A percentile compares a stretch with the other conserved stretches of the same genome.
phyloP scores from a whole-genome alignment of 257 asterid genomes.

The Cynanchum wilfordii region DNA sequence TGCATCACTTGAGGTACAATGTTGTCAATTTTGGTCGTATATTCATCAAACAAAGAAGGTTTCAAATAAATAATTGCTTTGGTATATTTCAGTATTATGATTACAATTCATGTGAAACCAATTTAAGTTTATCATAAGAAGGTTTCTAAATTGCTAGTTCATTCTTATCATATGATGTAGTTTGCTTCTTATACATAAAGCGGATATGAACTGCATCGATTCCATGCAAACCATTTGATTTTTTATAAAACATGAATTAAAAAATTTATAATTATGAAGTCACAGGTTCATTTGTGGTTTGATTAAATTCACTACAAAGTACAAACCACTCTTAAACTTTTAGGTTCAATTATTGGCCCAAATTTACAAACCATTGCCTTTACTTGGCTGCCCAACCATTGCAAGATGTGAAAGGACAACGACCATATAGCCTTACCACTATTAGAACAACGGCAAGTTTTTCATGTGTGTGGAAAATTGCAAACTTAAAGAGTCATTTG shows the following conservation, averaged over 20 bases:
- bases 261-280: too few relatives aligned
- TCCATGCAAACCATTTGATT: too few relatives aligned
- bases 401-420: neutral
- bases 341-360: too few relatives aligned
- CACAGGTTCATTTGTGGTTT: too few relatives aligned
- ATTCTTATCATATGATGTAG: neutral
- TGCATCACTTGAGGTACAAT: neutral
- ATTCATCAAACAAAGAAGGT: neutral
- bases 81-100: neutral
- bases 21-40: neutral
- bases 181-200: neutral
- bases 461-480: neutral
- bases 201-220: neutral
- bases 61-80: neutral
- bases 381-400: neutral
- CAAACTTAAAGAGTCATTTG: neutral
- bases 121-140: neutral
- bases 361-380: too few relatives aligned
- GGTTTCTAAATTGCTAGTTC: neutral
- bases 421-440: neutral
- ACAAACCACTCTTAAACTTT: too few relatives aligned
- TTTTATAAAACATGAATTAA: too few relatives aligned
- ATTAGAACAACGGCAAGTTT: neutral
- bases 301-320: too few relatives aligned
- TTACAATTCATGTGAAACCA: neutral